Evolutionary conservation across 1,139 yeast species (phyloP).

Genomic region (Candida pseudoviswanathii): DNA sequence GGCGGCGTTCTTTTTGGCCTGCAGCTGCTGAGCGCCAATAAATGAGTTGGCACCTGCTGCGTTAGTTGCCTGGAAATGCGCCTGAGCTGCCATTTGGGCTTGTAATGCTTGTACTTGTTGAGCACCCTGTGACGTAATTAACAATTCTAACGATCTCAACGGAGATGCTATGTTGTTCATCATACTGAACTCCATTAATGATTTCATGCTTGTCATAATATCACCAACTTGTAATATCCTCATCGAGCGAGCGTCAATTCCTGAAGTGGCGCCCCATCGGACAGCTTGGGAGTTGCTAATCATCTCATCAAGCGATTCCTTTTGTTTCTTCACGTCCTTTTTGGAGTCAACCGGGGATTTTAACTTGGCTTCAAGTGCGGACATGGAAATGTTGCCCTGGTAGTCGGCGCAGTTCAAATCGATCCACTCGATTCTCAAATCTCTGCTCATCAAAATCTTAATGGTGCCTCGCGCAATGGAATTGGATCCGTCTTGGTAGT

Average conservation of each 20-base stretch:
- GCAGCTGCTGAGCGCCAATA: conserved; percentile 3
- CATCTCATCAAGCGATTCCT: conserved; percentile 26
- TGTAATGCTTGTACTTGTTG: conserved; percentile 22
- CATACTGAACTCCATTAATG: conserved; percentile 61
- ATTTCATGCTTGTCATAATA: conserved; percentile 69
- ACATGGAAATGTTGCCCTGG: conserved; percentile 28
- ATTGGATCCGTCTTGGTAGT: conserved; percentile 69
- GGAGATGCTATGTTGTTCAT: conserved; percentile 53
- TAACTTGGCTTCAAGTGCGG: conserved; percentile 31
- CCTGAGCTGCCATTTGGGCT: conserved; percentile 10
- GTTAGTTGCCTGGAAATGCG: conserved; percentile 3
- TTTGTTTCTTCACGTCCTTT: conserved; percentile 22
- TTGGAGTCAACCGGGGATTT: conserved; percentile 12
- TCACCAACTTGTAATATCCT: conserved; percentile 74
- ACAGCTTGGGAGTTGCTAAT: conserved; percentile 27
- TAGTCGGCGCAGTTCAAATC: conserved; percentile 53
- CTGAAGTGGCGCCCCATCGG: conserved; percentile 42
- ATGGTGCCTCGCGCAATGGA: conserved; percentile 62
- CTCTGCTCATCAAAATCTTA: conserved; percentile 61
- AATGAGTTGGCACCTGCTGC: neutral
- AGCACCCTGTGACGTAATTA: conserved; percentile 32
- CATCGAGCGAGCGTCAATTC: conserved; percentile 67
- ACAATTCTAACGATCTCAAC: conserved; percentile 57
- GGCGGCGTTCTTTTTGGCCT: neutral
- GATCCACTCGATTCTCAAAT: conserved; percentile 69